Evolutionary conservation across 1,284 basidiomycete species (phyloP), one percentile per base, ranked within the genome.

Genomic region (Leccinum holopus): DNA sequence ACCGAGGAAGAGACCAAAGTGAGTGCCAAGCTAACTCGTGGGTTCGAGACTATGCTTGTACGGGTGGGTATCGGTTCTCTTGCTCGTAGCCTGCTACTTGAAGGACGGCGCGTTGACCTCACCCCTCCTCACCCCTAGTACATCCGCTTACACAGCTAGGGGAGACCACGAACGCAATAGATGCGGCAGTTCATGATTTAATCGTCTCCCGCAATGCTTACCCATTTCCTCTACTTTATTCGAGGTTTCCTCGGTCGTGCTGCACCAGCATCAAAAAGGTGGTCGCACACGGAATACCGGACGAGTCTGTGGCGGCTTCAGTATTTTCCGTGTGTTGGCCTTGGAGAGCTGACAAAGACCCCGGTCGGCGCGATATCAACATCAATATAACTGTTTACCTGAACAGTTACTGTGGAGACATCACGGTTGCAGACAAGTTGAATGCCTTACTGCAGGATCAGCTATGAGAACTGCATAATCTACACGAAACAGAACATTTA

Each of bases 181-280:
- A 96, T 71, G 75, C 78, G 16, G 79, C 80, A 0, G 78, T 95
- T 35, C 93, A 95, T 66, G 81, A 88, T 12, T 87, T 84, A 63
- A 89, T 95, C 62, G 68, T 92, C 41, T 73, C 79, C 0, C 79
- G 82, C 63, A 81, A 81, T n/a, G 94, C 92, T 33, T 97, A 97
- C 73, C 95, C 95, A 0, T 95, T 93, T 2, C 94, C 95, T 0
- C 78, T 97, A 37, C 82, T 82, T 0, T 97, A 97, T 75, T 80
- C 83, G 30, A 71, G 87, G 8, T 97, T 90, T 72, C 94, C 95
- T 6, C 88, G 87, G 67, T 91, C 93, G 37, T 92, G 92, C 69
- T 96, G 94, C 72, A 97, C 94, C n/a, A 91, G 90, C 69, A 78
- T 91, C 58, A 97, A 98, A 72, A 97, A 97, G 67, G 79, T 94